Base-by-base conservation (phyloP, 2,329 filamentous ascomycete species). In the Venturia effusa region DNA sequence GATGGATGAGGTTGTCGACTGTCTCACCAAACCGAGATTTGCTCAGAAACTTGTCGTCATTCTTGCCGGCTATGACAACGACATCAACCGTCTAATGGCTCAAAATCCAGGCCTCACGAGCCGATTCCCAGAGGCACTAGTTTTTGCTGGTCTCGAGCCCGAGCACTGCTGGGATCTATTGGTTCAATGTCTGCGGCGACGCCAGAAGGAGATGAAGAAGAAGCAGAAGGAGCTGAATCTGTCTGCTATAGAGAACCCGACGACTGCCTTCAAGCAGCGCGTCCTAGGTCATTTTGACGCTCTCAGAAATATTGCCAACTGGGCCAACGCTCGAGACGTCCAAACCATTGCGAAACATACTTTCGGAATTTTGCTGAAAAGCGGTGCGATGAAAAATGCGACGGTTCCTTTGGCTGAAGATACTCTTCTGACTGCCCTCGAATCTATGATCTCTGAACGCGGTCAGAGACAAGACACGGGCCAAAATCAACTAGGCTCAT, bases 291-390 rank as follows among this genome's bases (percentile, higher is more conserved):
- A 71, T 0, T 81, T 88, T 41, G 61, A 69, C 0, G 45, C 61
- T 0, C 71, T 88, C 0, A 70, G 78, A 0, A 51, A 63, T 0
- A 74, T 82, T 3, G 70, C 78, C 0, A 78, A 78, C 7, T 89
- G 86, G 84, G 87, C 81, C 0, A 89, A 83, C 66, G 86, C 81
- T 0, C 78, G 86, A 4, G 87, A 89, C 59, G 79, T 89, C 1
- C 74, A 82, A 15, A 81, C 79, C 0, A 54, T 89, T 0, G 77
- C 75, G 0, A 83, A 81, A 64, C 68, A 61, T 0, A 79, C 87
- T 1, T 84, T 84, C 66, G 71, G 72, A 5, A 66, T 66, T 17
- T 61, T 72, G 0, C 68, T 77, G 3, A 71, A 71, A 11, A 65
- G 66, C 0, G 69, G 68, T 5, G 66, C 72, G 0, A 65, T 68